These are phyloP conservation scores for Termitomyces sp. DNA, from an alignment of 768 basidiomycete species.

Conservation along the genomic window DNA sequence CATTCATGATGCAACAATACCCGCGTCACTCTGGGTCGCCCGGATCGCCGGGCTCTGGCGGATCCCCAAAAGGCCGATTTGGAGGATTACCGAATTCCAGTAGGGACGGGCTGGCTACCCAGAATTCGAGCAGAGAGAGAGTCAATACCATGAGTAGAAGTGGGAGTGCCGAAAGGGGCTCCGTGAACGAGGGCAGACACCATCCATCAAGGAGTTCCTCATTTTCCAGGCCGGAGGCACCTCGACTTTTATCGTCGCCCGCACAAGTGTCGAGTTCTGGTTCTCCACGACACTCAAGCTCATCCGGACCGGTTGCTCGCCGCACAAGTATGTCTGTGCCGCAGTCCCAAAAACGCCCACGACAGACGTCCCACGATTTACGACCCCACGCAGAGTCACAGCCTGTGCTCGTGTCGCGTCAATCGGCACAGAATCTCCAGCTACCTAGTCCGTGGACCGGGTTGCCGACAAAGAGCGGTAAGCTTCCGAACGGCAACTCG, in stretches of 20 bases:
- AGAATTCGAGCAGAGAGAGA: conserved; percentile 25
- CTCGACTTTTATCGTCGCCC: conserved; percentile 16
- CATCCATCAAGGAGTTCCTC: conserved; percentile 20
- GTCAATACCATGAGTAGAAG: conserved; percentile 13
- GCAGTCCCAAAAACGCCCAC: conserved; percentile 4
- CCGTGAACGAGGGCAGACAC: not conserved
- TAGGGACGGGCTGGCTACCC: conserved; percentile 15
- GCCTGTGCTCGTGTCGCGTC: conserved; percentile 17
- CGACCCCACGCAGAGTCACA: conserved; percentile 21
- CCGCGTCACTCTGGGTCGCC: conserved; percentile 32
- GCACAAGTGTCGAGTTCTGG: not conserved
- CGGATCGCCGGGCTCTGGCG: conserved; percentile 23
- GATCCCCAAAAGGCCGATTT: conserved; percentile 27
- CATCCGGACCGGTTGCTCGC: conserved; percentile 14
- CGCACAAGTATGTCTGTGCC: conserved; percentile 17
- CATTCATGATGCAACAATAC: conserved; percentile 69
- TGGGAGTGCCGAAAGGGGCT: conserved; percentile 5
- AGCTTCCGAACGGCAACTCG: conserved; percentile 16
- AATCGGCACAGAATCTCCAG: conserved; percentile 22
- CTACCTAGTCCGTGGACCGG: conserved; percentile 38
- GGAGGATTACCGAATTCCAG: conserved; percentile 28
- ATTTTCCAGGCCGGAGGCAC: conserved; percentile 14
- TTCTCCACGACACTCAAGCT: conserved; percentile 5
- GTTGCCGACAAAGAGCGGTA: conserved; percentile 29
- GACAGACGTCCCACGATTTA: conserved; percentile 9